Evolutionary conservation across 192 early-diverging fungal genomes (phyloP), one percentile per base, ranked within the genome.

Genomic region (Coemansia sp.): DNA sequence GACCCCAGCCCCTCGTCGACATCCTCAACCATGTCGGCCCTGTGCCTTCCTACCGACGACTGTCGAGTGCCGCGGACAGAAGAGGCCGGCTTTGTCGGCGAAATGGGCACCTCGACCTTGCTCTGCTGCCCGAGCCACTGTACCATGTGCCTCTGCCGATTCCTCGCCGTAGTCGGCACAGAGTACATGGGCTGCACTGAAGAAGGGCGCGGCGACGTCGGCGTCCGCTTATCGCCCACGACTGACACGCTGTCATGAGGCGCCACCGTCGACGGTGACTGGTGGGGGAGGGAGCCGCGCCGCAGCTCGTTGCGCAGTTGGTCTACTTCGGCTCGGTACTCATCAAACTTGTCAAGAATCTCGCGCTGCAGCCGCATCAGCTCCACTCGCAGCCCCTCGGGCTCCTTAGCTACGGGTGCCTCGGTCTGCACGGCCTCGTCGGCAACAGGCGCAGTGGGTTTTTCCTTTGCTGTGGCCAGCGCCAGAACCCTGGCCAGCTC

Each of bases 241-340:
- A 59, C 56, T 0, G 74, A 76, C 38, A 76, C 74, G 61, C 74
- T 76, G 36, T 76, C 74, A 20, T 66, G 43, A 13, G 74, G 74
- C 16, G 35, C 59, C 21, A 70, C 45, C 33, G 43, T 28, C n/a
- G 73, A 48, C 28, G 42, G 18, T 4, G 18, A 26, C 18, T 20
- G 16, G 1, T 16, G 37, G 21, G 5, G 68, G 41, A 47, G 43
- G 16, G 14, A 62, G 50, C 21, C 61, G n/a, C 78, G 68, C 13
- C 56, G 62, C 13, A 80, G 72, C 38, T 80, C 78, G 12, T 62
- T 63, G 16, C 78, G 69, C 45, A 80, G 64, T 69, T 59, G 41
- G 36, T 72, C 69, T 41, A 80, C 61, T 33, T 75, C 78, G 3
- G 52, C 48, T 3, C 69, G 72, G 33, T 61, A 72, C 63, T 72